Percentiles rank a stretch among this genome's conserved stretches.
Conservation (phyloP, 176 grass and related monocot species). For the Metroxylon sagu region DNA sequence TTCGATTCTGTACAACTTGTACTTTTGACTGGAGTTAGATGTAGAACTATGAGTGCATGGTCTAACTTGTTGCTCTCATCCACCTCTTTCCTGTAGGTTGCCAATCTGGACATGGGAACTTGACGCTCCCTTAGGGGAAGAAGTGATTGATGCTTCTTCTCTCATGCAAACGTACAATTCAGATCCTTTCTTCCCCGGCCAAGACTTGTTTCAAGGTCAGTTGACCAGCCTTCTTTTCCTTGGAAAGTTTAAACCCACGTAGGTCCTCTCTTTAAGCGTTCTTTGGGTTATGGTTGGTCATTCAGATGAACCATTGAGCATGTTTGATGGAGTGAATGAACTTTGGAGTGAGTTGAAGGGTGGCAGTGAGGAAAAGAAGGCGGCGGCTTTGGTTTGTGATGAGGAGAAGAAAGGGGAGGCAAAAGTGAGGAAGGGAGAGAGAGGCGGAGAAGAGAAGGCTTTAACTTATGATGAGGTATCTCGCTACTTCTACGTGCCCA, state of each 20-base stretch:
- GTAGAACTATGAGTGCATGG: not conserved
- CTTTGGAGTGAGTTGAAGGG: constrained; percentile 34
- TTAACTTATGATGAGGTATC: constrained; percentile 49
- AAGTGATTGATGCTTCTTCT: not conserved
- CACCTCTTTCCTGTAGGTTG: not conserved
- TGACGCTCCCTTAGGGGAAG: not conserved
- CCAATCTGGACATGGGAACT: not conserved
- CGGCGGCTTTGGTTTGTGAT: not conserved
- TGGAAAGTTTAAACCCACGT: too few species aligned
- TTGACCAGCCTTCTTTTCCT: too few species aligned
- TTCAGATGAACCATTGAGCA: constrained; percentile 20
- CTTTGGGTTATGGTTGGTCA: not conserved
- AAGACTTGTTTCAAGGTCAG: not conserved
- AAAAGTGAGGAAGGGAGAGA: constrained; percentile 1
- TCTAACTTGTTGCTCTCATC: too few species aligned
- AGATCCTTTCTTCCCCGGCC: not conserved
- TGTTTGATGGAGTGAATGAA: constrained; percentile 22
- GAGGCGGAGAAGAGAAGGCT: constrained; percentile 10
- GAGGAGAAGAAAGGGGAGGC: constrained; percentile 7
- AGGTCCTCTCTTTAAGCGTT: too few species aligned
- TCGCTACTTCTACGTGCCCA: constrained; percentile 59
- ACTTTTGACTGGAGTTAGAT: not conserved
- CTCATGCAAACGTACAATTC: not conserved
- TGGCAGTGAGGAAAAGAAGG: not conserved
- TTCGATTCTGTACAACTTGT: too few species aligned